Base-by-base conservation (phyloP, 305 asterid species). In the Solanum hybrid region DNA sequence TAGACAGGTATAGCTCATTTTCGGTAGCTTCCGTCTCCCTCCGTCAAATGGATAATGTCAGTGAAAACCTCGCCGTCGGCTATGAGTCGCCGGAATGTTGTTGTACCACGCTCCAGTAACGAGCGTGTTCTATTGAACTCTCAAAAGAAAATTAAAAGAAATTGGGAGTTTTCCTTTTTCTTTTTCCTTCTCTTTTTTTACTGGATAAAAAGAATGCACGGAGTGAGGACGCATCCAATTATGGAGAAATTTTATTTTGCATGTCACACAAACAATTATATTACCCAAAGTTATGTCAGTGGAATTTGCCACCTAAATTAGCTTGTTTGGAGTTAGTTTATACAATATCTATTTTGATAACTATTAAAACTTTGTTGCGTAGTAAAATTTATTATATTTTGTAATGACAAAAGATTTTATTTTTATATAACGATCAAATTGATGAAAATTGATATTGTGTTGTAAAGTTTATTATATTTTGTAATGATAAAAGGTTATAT, bases 1-100 rank as follows among this genome's bases (percentile, higher is more conserved):
- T 89, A 90, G 88, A 78, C 90, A 86, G 29, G 45, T 38, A 82
- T 87, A 40, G 66, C 89, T 71, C 85, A 93, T 93, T 77, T 77
- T 88, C 64, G 37, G 81, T 66, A 7, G 78, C 17, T 51, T 64
- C n/a, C 2, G 40, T 36, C 60, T 78, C 60, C 32, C 29, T 78
- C 51, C 31, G 60, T 5, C 4, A 36, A 24, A 24, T 40, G 35
- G 66, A 79, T 38, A 78, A 24, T 38, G 64, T 37, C 26, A 4
- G 19, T 45, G 37, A 29, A 81, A 15, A 69, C 11, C 17, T 29
- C 6, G 12, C 73, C 87, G 26, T 37, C 56, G 9, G 69, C 36
- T 69, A 7, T 13, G 14, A 40, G 24, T 80, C 35, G 86, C 31
- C 36, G 86, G 40, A 3, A 45, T 45, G 87, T 45, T 82, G 72